Percentiles rank a stretch among this genome's conserved stretches.
Evolutionary conservation across 331 rosid species (phyloP).

Genomic region (Dryas integrifolia): DNA sequence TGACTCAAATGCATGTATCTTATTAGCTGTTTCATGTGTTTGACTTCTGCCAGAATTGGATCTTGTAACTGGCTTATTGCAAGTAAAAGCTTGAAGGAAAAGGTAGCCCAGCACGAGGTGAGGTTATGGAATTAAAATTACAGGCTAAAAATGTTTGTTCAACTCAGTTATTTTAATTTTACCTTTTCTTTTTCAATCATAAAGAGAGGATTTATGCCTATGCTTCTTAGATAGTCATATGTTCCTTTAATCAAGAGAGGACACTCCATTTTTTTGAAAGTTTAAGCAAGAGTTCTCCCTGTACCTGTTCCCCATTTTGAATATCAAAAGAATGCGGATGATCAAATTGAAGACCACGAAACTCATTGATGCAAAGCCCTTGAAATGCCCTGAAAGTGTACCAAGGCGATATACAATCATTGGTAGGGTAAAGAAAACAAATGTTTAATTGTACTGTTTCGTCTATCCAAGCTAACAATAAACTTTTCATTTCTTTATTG

Average conservation of each 20-base stretch:
- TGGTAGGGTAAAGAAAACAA: constrained; percentile 4
- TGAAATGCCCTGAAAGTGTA: constrained; percentile 84
- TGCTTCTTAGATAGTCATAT: background rate
- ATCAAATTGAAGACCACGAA: constrained; percentile 82
- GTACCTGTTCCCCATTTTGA: constrained; percentile 92
- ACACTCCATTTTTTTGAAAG: constrained; percentile 4
- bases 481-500: constrained; percentile 18
- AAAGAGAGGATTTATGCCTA: background rate
- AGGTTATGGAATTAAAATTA: no score
- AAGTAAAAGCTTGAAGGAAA: no score
- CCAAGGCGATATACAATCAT: constrained; percentile 25
- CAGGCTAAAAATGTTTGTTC: no score
- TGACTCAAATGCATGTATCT: no score
- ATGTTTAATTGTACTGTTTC: background rate
- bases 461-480: background rate
- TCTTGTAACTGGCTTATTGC: no score
- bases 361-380: constrained; percentile 90
- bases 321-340: constrained; percentile 74
- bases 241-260: constrained; percentile 12
- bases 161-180: no score
- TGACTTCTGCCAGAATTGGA: no score
- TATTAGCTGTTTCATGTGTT: no score
- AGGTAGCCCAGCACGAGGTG: no score
- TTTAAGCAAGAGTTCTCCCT: constrained; percentile 20
- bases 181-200: no score